phyloP scores from a whole-genome alignment of 805 yeast species.

The Metschnikowia orientalis region DNA sequence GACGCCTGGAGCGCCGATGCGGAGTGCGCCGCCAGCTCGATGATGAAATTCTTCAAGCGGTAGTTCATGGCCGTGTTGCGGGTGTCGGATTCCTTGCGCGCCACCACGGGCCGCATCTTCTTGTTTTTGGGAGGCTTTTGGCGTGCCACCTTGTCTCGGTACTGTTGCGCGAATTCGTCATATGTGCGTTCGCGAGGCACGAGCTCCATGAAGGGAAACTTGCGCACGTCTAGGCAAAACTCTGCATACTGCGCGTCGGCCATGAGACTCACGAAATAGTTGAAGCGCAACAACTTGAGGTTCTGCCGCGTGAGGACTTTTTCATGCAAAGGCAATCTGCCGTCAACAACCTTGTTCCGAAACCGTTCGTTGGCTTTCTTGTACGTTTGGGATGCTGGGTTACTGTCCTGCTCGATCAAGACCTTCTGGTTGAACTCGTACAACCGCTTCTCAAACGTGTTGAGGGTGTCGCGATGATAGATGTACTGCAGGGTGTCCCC shows the following conservation, averaged over 20 bases:
- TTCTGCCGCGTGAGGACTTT: constrained; percentile 5
- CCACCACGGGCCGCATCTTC: neutral
- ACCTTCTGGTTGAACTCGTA: constrained; percentile 5
- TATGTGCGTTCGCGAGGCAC: constrained; percentile 3
- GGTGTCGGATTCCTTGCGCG: neutral
- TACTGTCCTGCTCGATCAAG: constrained; percentile 3
- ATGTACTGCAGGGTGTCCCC: constrained; percentile 7
- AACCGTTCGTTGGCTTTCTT: constrained; percentile 4
- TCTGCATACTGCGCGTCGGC: constrained; percentile 2
- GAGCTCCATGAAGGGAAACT: neutral
- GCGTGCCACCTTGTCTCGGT: neutral
- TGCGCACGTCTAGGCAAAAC: neutral
- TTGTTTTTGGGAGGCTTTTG: neutral
- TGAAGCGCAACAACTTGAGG: constrained; percentile 9
- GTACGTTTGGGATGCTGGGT: constrained; percentile 1
- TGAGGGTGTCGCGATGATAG: constrained; percentile 3
- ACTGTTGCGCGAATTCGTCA: constrained; percentile 1
- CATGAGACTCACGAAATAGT: constrained; percentile 11
- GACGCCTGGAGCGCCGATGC: constrained; percentile 1
- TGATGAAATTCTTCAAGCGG: neutral
- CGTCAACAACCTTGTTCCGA: constrained; percentile 2
- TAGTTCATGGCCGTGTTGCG: neutral
- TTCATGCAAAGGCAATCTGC: constrained; percentile 1
- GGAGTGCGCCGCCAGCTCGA: neutral
- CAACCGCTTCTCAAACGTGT: constrained; percentile 10